Percentiles rank a stretch among this genome's conserved stretches.
phyloP scores from a whole-genome alignment of 2,329 filamentous ascomycete species.

The Stagonosporopsis vannaccii region DNA sequence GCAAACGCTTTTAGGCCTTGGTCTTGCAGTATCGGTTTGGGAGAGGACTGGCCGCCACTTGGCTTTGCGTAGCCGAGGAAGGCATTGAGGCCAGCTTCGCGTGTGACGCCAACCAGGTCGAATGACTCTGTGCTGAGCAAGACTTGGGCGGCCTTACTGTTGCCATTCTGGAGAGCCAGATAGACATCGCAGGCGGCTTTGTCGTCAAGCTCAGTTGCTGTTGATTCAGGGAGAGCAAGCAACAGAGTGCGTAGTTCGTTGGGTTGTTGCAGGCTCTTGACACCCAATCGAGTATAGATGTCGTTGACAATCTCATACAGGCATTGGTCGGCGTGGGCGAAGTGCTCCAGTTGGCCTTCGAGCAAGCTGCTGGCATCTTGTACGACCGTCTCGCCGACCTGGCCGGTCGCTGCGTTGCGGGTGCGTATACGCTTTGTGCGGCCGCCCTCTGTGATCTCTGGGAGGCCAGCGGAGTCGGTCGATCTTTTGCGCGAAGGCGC shows the following conservation, averaged over 20 bases:
- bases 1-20: constrained; percentile 53
- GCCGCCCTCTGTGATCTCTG: constrained; percentile 64
- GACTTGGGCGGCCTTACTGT: constrained; percentile 54
- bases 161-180: constrained; percentile 44
- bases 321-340: constrained; percentile 64
- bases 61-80: constrained; percentile 65
- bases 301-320: constrained; percentile 62
- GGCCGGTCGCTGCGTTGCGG: constrained; percentile 63
- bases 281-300: constrained; percentile 60
- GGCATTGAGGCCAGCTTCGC: constrained; percentile 60
- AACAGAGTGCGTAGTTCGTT: constrained; percentile 46
- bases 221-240: constrained; percentile 20
- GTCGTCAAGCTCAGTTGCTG: constrained; percentile 30
- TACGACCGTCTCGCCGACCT: constrained; percentile 53
- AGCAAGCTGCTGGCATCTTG: constrained; percentile 63
- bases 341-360: constrained; percentile 62
- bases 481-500: constrained; percentile 65
- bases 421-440: constrained; percentile 68
- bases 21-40: constrained; percentile 50
- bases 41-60: constrained; percentile 49
- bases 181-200: constrained; percentile 55
- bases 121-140: constrained; percentile 59
- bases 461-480: constrained; percentile 65
- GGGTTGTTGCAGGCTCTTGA: constrained; percentile 56
- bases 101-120: constrained; percentile 58